Evolutionary conservation across 2,329 filamentous ascomycete species (phyloP), one percentile per base, ranked within the genome.

Genomic region (Pestalotiopsis sp.): DNA sequence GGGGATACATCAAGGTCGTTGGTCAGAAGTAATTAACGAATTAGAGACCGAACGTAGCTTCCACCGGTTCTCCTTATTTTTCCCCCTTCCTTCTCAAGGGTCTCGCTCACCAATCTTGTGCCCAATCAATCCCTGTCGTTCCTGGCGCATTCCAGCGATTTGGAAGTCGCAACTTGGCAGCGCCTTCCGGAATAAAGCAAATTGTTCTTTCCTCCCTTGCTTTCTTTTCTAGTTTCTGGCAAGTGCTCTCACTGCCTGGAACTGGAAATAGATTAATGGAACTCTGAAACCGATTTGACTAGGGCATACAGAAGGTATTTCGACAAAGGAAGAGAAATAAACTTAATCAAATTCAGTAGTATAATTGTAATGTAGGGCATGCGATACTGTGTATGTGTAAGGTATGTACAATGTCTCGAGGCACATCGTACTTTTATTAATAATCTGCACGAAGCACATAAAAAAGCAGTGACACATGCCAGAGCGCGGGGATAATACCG

Each of bases 141-240:
- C 41, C 65, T 23, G 60, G 65, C 57, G 65, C 60, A 60, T 61
- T 60, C 65, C 65, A 49, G 17, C 27, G 23, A 60, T 67, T 41
- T 20, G 56, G 65, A 58, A 66, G 36, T 56, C n/a, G 27, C 58
- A 61, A 60, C 49, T 57, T 66, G 41, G 45, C 45, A 20, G 20
- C 45, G 45, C 45, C 45, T 52, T 52, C 45, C 45, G 45, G 45
- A 52, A 52, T 52, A 52, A n/a, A 52, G 45, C 17, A 52, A 52
- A 52, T 27, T 52, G 45, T 52, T 52, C 45, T 52, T 52, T 23
- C 14, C 45, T 52, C 45, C 45, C 45, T 52, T 52, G 45, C 45
- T 52, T 52, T 20, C 45, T 52, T 52, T 23, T 52, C 41, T 52
- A 20, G n/a, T 52, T 49, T 7, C 7, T 36, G 31, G 31, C 31